Base-by-base conservation (phyloP, 257 asterid species). In the Capsicum rhomboideum region DNA sequence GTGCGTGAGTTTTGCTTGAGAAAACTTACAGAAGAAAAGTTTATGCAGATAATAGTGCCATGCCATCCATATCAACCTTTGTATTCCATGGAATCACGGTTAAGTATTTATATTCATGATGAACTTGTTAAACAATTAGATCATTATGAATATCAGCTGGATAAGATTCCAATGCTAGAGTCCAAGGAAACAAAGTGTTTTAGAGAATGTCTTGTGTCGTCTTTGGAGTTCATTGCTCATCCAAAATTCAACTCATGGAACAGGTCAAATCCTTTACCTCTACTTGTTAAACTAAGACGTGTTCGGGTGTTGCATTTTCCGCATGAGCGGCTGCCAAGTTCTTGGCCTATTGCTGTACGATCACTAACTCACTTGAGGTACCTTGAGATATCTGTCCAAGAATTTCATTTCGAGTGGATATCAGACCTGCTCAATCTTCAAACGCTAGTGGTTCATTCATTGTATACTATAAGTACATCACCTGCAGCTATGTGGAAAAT, bases 361-460 rank as follows among this genome's bases (percentile, higher is more conserved):
- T 42, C 34, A 0, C 37, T 72, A 12, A 20, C 31, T 10, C 2
- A 71, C 54, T 71, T 71, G 54, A 71, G 20, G 6, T 40, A 71
- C 54, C 34, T 72, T 12, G 56, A 3, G 1, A 8, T 44, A 6
- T 21, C 0, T 42, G 79, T 42, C 6, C 0, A 0, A 2, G 0
- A 72, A 0, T 69, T 72, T 72, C 20, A 72, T 6, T 72, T 72
- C n/a, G 21, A 21, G 37, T 72, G 58, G 79, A 13, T 44, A 6
- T n/a, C 37, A 1, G 37, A 72, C 79, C 12, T 72, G 1, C 4
- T 1, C 0, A 0, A 72, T 72, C 56, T 72, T 6, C 80, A 72
- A 72, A 44, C 79, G 44, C 58, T 72, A 0, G 0, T 0, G 12
- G 12, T 72, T 6, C 1, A 13, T 69, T 40, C 78, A 37, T 1